These are phyloP conservation scores for Phytophthora agathidicida DNA, from an alignment of 352 stramenopile genomes.

Conservation along the genomic window DNA sequence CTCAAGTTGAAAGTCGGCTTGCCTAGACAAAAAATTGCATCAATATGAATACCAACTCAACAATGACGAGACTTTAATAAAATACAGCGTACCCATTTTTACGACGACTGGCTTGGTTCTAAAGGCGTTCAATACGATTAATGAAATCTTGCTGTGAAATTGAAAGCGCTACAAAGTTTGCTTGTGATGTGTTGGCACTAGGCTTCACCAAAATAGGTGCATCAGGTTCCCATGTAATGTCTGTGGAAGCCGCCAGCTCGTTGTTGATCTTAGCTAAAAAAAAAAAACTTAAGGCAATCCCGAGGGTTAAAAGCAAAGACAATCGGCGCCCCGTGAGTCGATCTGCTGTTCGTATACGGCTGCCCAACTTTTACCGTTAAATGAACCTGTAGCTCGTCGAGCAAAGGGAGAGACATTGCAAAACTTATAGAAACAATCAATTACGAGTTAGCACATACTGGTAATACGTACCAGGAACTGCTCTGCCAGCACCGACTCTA, in stretches of 20 bases:
- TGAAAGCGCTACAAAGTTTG: neutral
- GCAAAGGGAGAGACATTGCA: too few species aligned
- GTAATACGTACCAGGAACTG: too few species aligned
- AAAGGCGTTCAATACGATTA: neutral
- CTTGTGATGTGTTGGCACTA: neutral
- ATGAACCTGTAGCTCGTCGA: neutral
- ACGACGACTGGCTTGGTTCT: neutral
- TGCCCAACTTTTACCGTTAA: neutral
- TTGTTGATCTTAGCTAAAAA: neutral
- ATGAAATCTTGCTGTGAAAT: neutral
- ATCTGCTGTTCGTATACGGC: neutral
- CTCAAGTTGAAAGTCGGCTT: constrained; percentile 1
- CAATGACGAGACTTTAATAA: neutral
- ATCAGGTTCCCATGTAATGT: neutral
- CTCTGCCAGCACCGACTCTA: too few species aligned
- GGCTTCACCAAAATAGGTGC: neutral
- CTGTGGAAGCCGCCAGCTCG: neutral
- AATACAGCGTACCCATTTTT: neutral
- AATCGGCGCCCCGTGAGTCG: neutral
- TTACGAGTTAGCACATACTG: too few species aligned
- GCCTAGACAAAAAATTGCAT: neutral
- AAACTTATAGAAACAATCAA: too few species aligned
- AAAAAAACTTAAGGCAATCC: neutral
- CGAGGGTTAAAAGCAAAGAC: neutral
- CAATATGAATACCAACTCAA: neutral